Percentiles rank a stretch among this genome's conserved stretches.
phyloP scores from a whole-genome alignment of 169 alveolate genomes.

The Eimeria mitis region DNA sequence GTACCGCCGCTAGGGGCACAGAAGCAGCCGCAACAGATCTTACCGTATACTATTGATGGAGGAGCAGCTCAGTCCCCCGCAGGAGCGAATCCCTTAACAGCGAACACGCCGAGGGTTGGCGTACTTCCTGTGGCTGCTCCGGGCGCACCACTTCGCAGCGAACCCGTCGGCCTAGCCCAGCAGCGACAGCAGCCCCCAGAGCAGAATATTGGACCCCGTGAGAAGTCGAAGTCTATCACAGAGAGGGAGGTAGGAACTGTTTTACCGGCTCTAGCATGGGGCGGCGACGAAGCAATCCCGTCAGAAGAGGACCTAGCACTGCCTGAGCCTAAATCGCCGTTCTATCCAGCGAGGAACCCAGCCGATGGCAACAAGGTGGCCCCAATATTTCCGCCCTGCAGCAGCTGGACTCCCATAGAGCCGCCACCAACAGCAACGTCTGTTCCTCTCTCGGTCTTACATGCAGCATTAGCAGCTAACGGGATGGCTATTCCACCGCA shows the following conservation, averaged over 20 bases:
- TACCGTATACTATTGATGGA: conserved; percentile 68
- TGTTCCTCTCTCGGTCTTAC: conserved; percentile 49
- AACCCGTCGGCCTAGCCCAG: background rate
- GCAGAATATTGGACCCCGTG: conserved; percentile 9
- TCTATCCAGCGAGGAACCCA: conserved; percentile 52
- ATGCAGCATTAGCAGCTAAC: conserved; percentile 51
- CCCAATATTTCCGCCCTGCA: conserved; percentile 57
- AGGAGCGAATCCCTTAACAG: conserved; percentile 17
- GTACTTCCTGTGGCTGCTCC: background rate
- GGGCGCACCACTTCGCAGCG: conserved; percentile 4
- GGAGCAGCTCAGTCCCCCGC: conserved; percentile 50
- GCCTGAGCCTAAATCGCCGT: conserved; percentile 67
- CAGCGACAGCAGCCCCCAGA: conserved; percentile 11
- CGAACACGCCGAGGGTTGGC: conserved; percentile 22
- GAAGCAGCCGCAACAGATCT: conserved; percentile 31
- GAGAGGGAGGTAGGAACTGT: conserved; percentile 68
- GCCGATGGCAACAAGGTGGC: conserved; percentile 9
- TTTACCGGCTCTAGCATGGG: conserved; percentile 57
- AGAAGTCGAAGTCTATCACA: conserved; percentile 65
- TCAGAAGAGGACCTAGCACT: conserved; percentile 68
- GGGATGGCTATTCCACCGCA: conserved; percentile 12
- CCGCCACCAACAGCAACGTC: conserved; percentile 56
- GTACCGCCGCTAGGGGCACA: conserved; percentile 22
- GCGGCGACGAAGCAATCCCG: conserved; percentile 57
- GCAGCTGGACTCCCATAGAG: conserved; percentile 72